phyloP scores from a whole-genome alignment of 192 early-diverging fungal genomes.

The Coemansia sp. region DNA sequence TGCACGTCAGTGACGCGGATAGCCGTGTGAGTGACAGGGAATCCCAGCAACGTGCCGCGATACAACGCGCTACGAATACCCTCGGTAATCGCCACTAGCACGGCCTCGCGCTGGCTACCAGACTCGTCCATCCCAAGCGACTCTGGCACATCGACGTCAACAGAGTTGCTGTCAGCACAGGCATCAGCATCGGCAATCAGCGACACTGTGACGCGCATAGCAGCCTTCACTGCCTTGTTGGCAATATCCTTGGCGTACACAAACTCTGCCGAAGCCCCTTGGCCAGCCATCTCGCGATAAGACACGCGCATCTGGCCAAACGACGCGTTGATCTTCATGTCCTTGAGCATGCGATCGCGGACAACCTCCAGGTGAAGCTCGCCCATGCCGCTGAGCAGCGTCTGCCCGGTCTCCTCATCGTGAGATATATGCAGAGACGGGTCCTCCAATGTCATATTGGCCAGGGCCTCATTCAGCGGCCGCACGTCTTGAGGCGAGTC shows the following conservation, averaged over 20 bases:
- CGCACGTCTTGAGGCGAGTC: slow-evolving; percentile 77
- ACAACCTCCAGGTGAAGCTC: slow-evolving; percentile 94
- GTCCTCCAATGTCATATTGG: slow-evolving; percentile 80
- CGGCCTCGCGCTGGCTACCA: slow-evolving; percentile 6
- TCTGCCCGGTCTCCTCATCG: slow-evolving; percentile 88
- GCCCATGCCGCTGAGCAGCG: slow-evolving; percentile 89
- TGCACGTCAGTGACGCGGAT: slow-evolving; percentile 60
- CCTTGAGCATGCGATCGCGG: slow-evolving; percentile 78
- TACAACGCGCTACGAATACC: slow-evolving; percentile 72
- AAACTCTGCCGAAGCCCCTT: slow-evolving; percentile 31
- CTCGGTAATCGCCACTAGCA: slow-evolving; percentile 59
- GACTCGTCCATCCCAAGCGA: slow-evolving; percentile 1
- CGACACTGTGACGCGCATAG: slow-evolving; percentile 60
- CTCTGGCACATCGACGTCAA: slow-evolving; percentile 26
- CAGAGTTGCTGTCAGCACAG: slow-evolving; percentile 12
- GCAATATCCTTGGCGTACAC: slow-evolving; percentile 73
- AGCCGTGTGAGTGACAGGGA: slow-evolving; percentile 67
- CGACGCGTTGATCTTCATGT: slow-evolving; percentile 74
- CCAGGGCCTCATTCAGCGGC: slow-evolving; percentile 71
- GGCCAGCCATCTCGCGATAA: slow-evolving; percentile 77
- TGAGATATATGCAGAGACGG: slow-evolving; percentile 75
- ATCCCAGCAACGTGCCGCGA: slow-evolving; percentile 79
- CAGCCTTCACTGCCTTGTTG: slow-evolving; percentile 66
- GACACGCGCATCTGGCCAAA: slow-evolving; percentile 87
- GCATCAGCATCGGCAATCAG: slow-evolving; percentile 35